Conservation (phyloP, 176 grass and related monocot genomes). For the Typha latifolia region DNA sequence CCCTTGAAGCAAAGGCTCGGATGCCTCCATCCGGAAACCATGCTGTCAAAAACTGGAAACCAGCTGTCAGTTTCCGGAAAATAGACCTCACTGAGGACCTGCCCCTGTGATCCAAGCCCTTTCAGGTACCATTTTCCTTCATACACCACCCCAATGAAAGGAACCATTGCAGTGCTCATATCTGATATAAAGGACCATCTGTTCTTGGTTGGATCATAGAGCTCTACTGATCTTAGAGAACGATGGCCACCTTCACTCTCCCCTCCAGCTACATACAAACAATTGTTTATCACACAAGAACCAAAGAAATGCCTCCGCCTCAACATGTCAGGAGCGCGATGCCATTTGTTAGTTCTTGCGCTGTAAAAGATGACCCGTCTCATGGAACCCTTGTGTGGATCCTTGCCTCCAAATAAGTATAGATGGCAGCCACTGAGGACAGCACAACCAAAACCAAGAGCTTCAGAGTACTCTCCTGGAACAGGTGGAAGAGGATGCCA, state of each 20-base stretch:
- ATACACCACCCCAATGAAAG: slow-evolving; percentile 45
- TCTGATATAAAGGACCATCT: slow-evolving; percentile 61
- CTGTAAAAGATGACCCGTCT: slow-evolving; percentile 77
- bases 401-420: slow-evolving; percentile 53
- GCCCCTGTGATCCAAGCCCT: slow-evolving; percentile 34
- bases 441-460: slow-evolving; percentile 56
- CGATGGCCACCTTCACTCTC: slow-evolving; percentile 34
- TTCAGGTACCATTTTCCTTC: slow-evolving; percentile 76
- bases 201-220: slow-evolving; percentile 71
- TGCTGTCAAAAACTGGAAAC: slow-evolving; percentile 41
- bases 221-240: slow-evolving; percentile 39
- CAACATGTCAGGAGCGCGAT: slow-evolving; percentile 79
- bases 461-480: slow-evolving; percentile 48
- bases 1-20: slow-evolving; percentile 50
- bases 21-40: slow-evolving; percentile 64
- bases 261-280: slow-evolving; percentile 66
- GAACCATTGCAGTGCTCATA: slow-evolving; percentile 50
- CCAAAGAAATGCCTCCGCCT: slow-evolving; percentile 46
- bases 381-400: slow-evolving; percentile 33
- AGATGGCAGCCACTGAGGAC: slow-evolving; percentile 66
- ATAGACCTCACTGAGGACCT: slow-evolving; percentile 66
- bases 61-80: slow-evolving; percentile 31
- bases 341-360: slow-evolving; percentile 65
- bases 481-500: slow-evolving; percentile 62
- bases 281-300: slow-evolving; percentile 48